Percentiles rank a stretch among this genome's conserved stretches.
Conservation (phyloP, 257 asterid genomes). For the Capsicum baccatum region DNA sequence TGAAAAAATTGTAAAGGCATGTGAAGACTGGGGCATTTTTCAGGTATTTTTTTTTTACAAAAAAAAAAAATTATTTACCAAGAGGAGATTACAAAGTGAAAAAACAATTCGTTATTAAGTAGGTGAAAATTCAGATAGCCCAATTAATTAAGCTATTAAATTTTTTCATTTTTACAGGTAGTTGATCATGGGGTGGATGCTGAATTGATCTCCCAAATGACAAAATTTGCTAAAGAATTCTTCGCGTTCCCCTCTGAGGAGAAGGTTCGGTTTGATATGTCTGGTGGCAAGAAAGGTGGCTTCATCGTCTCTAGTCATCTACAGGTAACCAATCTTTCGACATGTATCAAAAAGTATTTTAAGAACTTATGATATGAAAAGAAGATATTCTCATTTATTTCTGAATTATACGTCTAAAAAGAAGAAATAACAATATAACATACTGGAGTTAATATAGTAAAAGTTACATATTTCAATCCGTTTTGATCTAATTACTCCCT, state of each 20-base stretch:
- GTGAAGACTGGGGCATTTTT: slow-evolving; percentile 91
- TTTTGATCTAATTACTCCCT: too few species aligned
- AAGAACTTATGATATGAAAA: too few species aligned
- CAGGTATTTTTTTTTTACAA: slow-evolving; percentile 48
- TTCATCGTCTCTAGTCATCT: slow-evolving; percentile 85
- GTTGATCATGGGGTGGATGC: slow-evolving; percentile 72
- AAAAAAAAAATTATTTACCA: too few species aligned
- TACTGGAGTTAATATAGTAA: too few species aligned
- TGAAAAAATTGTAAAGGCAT: slow-evolving; percentile 63
- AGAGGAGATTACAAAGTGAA: too few species aligned
- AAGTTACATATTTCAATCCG: too few species aligned
- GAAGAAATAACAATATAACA: too few species aligned
- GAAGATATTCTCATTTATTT: too few species aligned
- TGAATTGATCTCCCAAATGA: slow-evolving; percentile 53
- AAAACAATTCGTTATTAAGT: too few species aligned
- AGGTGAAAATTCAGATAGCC: too few species aligned
- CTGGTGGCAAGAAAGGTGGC: slow-evolving; percentile 88
- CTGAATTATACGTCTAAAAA: too few species aligned
- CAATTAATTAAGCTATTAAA: too few species aligned
- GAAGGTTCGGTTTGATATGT: slow-evolving; percentile 76
- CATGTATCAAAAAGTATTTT: not conserved
- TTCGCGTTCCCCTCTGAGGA: slow-evolving; percentile 62
- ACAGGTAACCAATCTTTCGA: slow-evolving; percentile 46
- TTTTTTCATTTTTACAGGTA: slow-evolving; percentile 59
- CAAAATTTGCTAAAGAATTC: slow-evolving; percentile 56